Percentiles rank a stretch among this genome's conserved stretches.
Evolutionary conservation across 257 asterid genomes (phyloP).

Genomic region (Oldenlandia corymbosa): DNA sequence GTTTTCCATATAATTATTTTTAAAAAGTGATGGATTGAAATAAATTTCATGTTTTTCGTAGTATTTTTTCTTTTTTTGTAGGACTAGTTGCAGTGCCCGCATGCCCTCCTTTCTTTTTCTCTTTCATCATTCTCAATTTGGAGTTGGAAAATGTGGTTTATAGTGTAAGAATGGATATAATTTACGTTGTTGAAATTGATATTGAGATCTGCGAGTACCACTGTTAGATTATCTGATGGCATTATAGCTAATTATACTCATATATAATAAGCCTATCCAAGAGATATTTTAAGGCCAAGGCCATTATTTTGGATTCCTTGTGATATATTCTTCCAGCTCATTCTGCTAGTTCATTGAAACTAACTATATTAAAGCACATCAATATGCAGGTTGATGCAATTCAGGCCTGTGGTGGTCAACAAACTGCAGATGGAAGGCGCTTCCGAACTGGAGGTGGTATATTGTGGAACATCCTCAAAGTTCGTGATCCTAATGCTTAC

Average conservation of each 20-base stretch:
- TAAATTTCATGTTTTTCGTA: neutral
- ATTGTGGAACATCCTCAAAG: constrained; percentile 82
- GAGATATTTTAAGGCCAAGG: neutral
- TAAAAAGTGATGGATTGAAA: neutral
- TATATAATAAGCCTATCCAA: neutral
- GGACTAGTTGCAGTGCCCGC: no score
- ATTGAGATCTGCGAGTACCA: neutral
- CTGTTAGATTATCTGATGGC: neutral
- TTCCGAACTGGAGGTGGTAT: constrained; percentile 79
- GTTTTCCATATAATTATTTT: neutral
- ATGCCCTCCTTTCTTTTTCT: neutral
- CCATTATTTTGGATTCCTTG: neutral
- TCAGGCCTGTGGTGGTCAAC: constrained; percentile 94
- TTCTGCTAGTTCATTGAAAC: neutral
- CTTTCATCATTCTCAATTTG: neutral
- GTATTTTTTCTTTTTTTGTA: neutral
- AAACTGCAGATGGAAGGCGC: constrained; percentile 69
- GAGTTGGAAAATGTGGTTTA: neutral
- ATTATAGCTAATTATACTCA: neutral
- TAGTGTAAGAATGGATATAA: neutral
- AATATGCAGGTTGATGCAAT: constrained; percentile 81
- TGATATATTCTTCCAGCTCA: neutral
- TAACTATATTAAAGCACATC: neutral
- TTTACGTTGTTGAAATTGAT: neutral
- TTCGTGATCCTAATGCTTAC: constrained; percentile 83